Conservation (phyloP, 2,329 filamentous ascomycete species). For the Nothophaeocryptopus gaeumannii region DNA sequence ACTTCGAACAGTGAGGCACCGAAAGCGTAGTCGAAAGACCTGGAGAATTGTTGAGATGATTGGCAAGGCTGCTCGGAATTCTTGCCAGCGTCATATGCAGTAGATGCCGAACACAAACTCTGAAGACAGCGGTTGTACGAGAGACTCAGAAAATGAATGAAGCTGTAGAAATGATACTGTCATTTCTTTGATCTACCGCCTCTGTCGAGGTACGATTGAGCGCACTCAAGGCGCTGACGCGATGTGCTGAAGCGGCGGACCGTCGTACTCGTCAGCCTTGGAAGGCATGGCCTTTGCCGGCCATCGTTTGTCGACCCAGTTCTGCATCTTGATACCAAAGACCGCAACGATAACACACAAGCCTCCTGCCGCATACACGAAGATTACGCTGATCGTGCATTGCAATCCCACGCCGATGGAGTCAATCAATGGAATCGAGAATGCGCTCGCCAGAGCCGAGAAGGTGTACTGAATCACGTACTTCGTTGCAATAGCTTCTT, state of each 20-base stretch:
- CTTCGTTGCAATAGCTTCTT: slow-evolving; percentile 69
- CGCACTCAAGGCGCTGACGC: slow-evolving; percentile 19
- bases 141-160: too few species aligned
- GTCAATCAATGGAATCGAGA: slow-evolving; percentile 67
- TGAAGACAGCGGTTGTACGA: too few species aligned
- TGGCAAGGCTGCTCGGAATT: too few species aligned
- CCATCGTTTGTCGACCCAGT: slow-evolving; percentile 17
- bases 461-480: slow-evolving; percentile 73
- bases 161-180: too few species aligned
- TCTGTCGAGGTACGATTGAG: too few species aligned
- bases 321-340: slow-evolving; percentile 21
- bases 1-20: slow-evolving; percentile 24
- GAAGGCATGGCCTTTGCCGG: neutral
- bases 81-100: too few species aligned
- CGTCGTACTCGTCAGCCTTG: neutral
- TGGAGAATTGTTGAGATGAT: too few species aligned
- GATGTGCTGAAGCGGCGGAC: slow-evolving; percentile 3
- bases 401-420: slow-evolving; percentile 67
- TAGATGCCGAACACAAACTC: too few species aligned
- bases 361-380: slow-evolving; percentile 19
- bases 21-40: too few species aligned
- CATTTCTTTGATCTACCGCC: too few species aligned
- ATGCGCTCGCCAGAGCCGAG: slow-evolving; percentile 64
- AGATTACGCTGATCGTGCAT: slow-evolving; percentile 22
- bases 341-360: slow-evolving; percentile 17